Percentiles rank a stretch among this genome's conserved stretches.
Evolutionary conservation across 202 grass and related monocot genomes (phyloP).

Genomic region (Schoenoplectus tabernaemontani): DNA sequence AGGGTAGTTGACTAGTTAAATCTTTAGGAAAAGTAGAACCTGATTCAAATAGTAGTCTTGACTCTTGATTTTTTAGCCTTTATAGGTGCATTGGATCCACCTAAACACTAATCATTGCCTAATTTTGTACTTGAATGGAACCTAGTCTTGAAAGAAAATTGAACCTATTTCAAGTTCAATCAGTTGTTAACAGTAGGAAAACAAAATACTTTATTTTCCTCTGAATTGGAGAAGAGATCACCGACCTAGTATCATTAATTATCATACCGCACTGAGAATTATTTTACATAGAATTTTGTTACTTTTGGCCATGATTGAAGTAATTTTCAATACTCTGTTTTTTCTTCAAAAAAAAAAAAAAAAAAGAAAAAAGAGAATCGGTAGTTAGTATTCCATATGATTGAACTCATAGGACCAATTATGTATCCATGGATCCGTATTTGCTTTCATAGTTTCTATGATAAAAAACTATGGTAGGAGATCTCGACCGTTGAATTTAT

Average conservation of each 20-base stretch:
- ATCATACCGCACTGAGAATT: neutral
- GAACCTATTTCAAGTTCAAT: neutral
- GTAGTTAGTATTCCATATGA: neutral
- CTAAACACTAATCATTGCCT: conserved; percentile 14
- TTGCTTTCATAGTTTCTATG: too few relatives aligned
- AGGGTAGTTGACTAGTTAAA: neutral
- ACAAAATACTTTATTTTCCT: neutral
- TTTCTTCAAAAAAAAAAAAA: too few relatives aligned
- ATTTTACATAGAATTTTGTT: neutral
- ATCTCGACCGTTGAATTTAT: too few relatives aligned
- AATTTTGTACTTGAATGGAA: conserved; percentile 12
- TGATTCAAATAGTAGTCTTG: neutral
- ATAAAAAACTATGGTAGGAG: too few relatives aligned
- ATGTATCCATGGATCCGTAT: neutral
- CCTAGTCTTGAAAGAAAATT: neutral
- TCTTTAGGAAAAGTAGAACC: neutral
- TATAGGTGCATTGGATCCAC: conserved; percentile 17
- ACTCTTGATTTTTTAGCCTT: conserved; percentile 10
- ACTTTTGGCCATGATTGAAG: neutral
- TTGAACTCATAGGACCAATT: neutral
- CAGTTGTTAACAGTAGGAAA: neutral
- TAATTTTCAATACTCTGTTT: neutral
- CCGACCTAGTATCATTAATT: conserved; percentile 5
- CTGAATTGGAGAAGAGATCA: neutral
- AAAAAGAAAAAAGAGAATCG: neutral